A percentile compares a stretch with the other conserved stretches of the same genome.
phyloP scores from a whole-genome alignment of 306 rosid genomes.

The Pterocarpus santalinus region DNA sequence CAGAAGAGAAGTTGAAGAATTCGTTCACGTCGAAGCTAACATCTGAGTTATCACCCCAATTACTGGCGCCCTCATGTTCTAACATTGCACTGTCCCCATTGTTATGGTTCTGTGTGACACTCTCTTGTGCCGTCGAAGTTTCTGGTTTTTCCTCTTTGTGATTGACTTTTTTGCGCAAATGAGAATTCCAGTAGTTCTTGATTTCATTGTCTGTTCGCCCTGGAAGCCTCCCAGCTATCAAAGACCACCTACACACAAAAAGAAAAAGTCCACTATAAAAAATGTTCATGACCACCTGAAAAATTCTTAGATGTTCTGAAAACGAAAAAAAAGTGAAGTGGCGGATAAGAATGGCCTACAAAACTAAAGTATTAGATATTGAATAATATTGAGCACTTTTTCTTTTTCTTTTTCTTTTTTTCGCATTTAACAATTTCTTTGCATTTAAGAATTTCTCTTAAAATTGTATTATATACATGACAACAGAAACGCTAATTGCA shows the following conservation, averaged over 20 bases:
- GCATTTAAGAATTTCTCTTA: too few relatives aligned
- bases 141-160: constrained; percentile 33
- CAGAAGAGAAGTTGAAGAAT: constrained; percentile 60
- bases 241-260: constrained; percentile 66
- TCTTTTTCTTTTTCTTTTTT: too few relatives aligned
- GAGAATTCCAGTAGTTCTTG: constrained; percentile 81
- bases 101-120: constrained; percentile 5
- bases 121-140: constrained; percentile 39
- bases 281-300: not conserved
- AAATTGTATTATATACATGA: too few relatives aligned
- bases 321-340: too few relatives aligned
- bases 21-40: constrained; percentile 58
- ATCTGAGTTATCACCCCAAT: constrained; percentile 35
- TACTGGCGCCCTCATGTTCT: constrained; percentile 25
- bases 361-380: too few relatives aligned
- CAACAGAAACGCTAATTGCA: too few relatives aligned
- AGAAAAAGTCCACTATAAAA: not conserved
- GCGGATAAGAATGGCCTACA: too few relatives aligned
- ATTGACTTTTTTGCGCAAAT: constrained; percentile 68
- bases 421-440: too few relatives aligned
- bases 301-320: too few relatives aligned
- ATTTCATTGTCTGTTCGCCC: constrained; percentile 82
- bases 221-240: constrained; percentile 81
- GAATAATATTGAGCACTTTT: too few relatives aligned
- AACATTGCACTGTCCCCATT: constrained; percentile 22